Conservation (phyloP, 495 filamentous ascomycete genomes). For the Neurospora hispaniola region DNA sequence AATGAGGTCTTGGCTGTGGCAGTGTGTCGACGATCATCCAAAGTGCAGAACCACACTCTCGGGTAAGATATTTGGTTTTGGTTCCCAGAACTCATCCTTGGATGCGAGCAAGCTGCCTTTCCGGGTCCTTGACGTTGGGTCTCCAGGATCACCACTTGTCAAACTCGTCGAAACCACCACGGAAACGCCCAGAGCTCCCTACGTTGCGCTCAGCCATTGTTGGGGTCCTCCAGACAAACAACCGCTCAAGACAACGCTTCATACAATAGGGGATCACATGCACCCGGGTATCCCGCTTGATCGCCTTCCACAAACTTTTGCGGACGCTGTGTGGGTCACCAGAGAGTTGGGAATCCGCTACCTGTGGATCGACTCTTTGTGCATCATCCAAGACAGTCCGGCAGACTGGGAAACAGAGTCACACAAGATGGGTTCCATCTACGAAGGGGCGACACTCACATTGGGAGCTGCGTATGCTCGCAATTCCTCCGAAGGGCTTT, state of each 20-base stretch:
- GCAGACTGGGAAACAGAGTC: background rate
- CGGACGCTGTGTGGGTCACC: background rate
- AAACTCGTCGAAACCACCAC: background rate
- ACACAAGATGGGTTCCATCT: background rate
- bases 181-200: background rate
- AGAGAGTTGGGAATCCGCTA: background rate
- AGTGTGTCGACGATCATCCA: background rate
- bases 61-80: fast-evolving
- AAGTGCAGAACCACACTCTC: background rate
- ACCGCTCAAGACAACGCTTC: background rate
- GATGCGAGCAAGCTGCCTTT: background rate
- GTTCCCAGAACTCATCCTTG: background rate
- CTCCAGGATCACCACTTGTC: background rate
- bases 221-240: background rate
- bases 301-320: background rate
- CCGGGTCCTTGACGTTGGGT: background rate
- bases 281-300: background rate
- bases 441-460: background rate
- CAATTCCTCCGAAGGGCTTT: background rate
- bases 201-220: background rate
- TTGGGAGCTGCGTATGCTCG: background rate
- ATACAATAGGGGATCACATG: background rate
- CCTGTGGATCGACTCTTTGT: background rate
- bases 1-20: background rate
- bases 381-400: background rate